These are phyloP conservation scores for Chalaropsis thielavioides DNA, from an alignment of 2,329 filamentous ascomycete species.

Conservation along the genomic window DNA sequence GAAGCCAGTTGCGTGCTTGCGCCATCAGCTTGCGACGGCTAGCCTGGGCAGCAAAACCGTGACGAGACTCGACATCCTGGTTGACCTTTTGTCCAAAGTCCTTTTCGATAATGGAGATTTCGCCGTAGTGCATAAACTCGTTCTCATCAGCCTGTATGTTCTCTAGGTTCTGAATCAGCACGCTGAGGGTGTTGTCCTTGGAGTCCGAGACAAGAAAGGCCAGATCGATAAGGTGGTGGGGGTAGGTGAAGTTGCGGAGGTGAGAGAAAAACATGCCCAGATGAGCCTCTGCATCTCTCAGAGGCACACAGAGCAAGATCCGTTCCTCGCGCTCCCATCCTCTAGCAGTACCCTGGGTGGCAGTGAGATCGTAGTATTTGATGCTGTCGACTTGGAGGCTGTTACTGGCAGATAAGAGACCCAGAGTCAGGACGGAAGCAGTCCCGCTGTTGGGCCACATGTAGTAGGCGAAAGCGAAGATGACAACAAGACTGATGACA, in stretches of 20 bases:
- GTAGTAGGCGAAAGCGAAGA: conserved; percentile 57
- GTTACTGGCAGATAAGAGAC: conserved; percentile 50
- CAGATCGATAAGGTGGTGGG: conserved; percentile 88
- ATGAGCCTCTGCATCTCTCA: conserved; percentile 85
- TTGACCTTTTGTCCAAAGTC: conserved; percentile 97
- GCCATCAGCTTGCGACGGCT: conserved; percentile 93
- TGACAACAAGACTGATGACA: conserved; percentile 40
- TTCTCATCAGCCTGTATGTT: conserved; percentile 69
- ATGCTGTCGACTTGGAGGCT: conserved; percentile 82
- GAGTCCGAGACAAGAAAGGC: conserved; percentile 96
- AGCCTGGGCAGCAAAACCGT: conserved; percentile 93
- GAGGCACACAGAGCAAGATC: conserved; percentile 83
- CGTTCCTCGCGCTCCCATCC: conserved; percentile 96
- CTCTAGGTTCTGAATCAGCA: conserved; percentile 61
- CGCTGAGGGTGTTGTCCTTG: conserved; percentile 71
- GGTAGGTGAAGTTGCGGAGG: conserved; percentile 89
- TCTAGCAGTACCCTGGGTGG: conserved; percentile 77
- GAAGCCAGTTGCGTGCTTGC: conserved; percentile 89
- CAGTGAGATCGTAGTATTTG: conserved; percentile 88
- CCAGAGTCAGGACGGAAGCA: conserved; percentile 51
- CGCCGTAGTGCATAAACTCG: conserved; percentile 70
- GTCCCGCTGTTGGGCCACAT: conserved; percentile 48
- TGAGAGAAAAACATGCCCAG: conserved; percentile 98
- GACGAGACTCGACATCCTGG: conserved; percentile 92
- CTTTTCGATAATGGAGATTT: conserved; percentile 96